These are phyloP conservation scores for Nakaseomyces delphensis DNA, from an alignment of 1,139 yeast genomes.

Conservation along the genomic window DNA sequence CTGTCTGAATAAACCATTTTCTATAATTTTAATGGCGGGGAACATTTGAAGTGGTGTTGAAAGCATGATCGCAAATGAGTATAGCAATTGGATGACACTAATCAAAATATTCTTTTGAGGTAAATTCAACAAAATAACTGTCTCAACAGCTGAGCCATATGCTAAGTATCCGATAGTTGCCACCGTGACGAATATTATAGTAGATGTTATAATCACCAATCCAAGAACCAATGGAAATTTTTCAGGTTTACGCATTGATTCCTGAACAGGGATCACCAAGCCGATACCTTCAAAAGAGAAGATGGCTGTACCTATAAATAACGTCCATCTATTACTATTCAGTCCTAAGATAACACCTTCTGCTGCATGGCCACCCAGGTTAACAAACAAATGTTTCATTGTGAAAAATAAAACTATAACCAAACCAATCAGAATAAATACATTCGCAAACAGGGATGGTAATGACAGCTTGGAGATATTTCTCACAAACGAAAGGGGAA, in stretches of 20 bases:
- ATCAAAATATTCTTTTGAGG: constrained; percentile 60
- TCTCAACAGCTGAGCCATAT: constrained; percentile 56
- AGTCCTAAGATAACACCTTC: constrained; percentile 36
- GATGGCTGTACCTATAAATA: constrained; percentile 73
- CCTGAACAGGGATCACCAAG: constrained; percentile 64
- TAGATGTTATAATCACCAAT: constrained; percentile 51
- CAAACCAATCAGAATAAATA: constrained; percentile 56
- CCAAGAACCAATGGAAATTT: constrained; percentile 58
- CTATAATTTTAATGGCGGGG: constrained; percentile 69
- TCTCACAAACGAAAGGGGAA: constrained; percentile 63
- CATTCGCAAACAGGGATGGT: constrained; percentile 58
- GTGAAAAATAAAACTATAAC: constrained; percentile 54
- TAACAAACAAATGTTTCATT: constrained; percentile 29
- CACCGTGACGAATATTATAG: constrained; percentile 49
- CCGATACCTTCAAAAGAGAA: constrained; percentile 81
- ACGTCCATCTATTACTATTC: constrained; percentile 57
- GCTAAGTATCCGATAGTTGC: constrained; percentile 64
- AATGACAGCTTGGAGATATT: constrained; percentile 63
- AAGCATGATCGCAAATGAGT: constrained; percentile 63
- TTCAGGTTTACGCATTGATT: constrained; percentile 66
- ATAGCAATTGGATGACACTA: constrained; percentile 55
- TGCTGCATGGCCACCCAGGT: constrained; percentile 24
- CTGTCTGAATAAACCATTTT: constrained; percentile 46
- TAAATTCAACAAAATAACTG: constrained; percentile 61
- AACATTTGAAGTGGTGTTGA: constrained; percentile 70